Percentiles rank a stretch among this genome's conserved stretches.
These are phyloP conservation scores for Sarcodon sp. DNA, from an alignment of 768 basidiomycete genomes.

Conservation along the genomic window DNA sequence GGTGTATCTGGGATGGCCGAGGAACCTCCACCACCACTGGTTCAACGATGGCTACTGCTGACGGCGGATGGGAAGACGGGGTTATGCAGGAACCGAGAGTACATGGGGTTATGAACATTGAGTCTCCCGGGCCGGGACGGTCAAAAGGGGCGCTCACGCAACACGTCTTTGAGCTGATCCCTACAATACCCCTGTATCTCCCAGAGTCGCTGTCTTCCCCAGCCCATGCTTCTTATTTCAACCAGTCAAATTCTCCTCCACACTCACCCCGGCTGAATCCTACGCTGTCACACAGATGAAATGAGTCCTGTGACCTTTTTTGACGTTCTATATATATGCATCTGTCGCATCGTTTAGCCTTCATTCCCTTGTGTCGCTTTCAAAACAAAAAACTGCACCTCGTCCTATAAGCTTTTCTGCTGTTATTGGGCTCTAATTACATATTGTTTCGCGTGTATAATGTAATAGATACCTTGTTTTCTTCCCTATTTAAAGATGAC, in stretches of 20 bases:
- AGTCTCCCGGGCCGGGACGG: slow-evolving; percentile 17
- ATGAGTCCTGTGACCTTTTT: too few species aligned
- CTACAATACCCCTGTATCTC: slow-evolving; percentile 60
- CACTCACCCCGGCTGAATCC: slow-evolving; percentile 21
- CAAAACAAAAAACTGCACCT: too few species aligned
- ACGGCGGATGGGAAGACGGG: slow-evolving; percentile 30
- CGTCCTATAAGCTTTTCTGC: too few species aligned
- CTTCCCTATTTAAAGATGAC: too few species aligned
- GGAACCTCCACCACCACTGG: slow-evolving; percentile 15
- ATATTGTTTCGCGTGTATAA: too few species aligned
- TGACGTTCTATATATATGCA: too few species aligned
- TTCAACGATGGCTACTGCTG: slow-evolving; percentile 20
- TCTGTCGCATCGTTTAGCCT: too few species aligned
- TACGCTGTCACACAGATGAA: slow-evolving; percentile 13
- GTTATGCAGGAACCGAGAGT: slow-evolving; percentile 71
- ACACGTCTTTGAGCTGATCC: slow-evolving; percentile 69
- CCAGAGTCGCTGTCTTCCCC: slow-evolving; percentile 31
- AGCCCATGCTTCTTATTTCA: slow-evolving; percentile 18
- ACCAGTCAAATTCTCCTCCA: slow-evolving; percentile 22
- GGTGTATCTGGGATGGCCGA: slow-evolving; percentile 87
- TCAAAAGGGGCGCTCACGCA: slow-evolving; percentile 41
- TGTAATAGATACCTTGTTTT: too few species aligned
- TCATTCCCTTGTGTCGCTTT: too few species aligned
- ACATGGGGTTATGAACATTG: slow-evolving; percentile 74
- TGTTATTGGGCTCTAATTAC: too few species aligned